Evolutionary conservation across 2,329 filamentous ascomycete genomes (phyloP).

Genomic region (Ceratocystis lukuohia): DNA sequence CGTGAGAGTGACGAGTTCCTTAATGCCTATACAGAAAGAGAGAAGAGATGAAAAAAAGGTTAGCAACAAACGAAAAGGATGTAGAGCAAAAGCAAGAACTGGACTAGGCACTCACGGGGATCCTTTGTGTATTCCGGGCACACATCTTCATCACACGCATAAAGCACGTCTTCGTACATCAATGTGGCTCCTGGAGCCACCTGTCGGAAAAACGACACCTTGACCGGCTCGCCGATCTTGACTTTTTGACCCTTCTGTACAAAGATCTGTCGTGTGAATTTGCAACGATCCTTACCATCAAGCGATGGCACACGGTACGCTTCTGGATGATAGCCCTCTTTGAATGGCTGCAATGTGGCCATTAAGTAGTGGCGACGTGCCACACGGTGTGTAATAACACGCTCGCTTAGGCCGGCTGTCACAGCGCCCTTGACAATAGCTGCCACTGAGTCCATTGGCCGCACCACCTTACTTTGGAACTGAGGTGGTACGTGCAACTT

Average conservation of each 20-base stretch:
- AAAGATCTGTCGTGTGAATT: slow-evolving; percentile 96
- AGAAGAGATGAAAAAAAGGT: background rate
- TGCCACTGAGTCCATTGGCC: slow-evolving; percentile 96
- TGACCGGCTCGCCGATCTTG: slow-evolving; percentile 97
- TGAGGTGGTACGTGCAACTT: slow-evolving; percentile 96
- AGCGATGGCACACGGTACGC: slow-evolving; percentile 93
- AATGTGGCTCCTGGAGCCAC: slow-evolving; percentile 92
- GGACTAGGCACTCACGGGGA: slow-evolving; percentile 60
- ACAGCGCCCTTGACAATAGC: slow-evolving; percentile 98
- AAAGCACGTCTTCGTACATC: slow-evolving; percentile 98
- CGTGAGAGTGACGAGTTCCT: slow-evolving; percentile 94
- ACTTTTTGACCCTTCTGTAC: slow-evolving; percentile 97
- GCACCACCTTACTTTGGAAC: slow-evolving; percentile 95
- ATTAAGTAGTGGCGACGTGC: slow-evolving; percentile 97
- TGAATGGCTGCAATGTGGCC: slow-evolving; percentile 97
- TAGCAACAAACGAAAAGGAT: background rate
- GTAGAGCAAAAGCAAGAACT: no score
- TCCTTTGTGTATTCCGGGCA: slow-evolving; percentile 99
- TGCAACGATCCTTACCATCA: slow-evolving; percentile 95
- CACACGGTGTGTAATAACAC: slow-evolving; percentile 91
- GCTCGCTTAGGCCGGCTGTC: slow-evolving; percentile 92
- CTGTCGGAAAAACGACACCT: slow-evolving; percentile 96
- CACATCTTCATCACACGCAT: slow-evolving; percentile 94
- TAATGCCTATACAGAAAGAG: slow-evolving; percentile 57
- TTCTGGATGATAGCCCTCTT: slow-evolving; percentile 95